A percentile compares a stretch with the other conserved stretches of the same genome.
These are phyloP conservation scores for Fusarium sp. DNA, from an alignment of 2,329 filamentous ascomycete genomes.

Conservation along the genomic window DNA sequence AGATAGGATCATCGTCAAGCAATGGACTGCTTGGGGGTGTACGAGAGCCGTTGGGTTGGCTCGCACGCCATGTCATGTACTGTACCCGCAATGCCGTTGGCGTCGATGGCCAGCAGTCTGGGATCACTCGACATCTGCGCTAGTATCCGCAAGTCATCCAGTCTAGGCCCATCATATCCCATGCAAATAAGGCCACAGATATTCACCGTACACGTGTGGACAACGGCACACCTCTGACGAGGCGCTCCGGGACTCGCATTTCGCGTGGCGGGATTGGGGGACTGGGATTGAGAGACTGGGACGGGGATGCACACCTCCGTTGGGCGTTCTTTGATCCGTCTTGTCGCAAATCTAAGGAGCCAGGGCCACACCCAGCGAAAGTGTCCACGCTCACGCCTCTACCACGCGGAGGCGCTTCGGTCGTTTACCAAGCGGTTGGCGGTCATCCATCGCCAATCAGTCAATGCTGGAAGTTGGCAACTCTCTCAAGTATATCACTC, in stretches of 20 bases:
- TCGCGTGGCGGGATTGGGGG: slow-evolving; percentile 33
- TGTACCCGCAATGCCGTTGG: slow-evolving; percentile 44
- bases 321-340: slow-evolving; percentile 41
- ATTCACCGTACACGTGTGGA: slow-evolving; percentile 42
- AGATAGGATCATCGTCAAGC: slow-evolving; percentile 41
- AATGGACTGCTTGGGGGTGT: slow-evolving; percentile 15
- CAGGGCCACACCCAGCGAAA: slow-evolving; percentile 33
- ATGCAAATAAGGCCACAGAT: slow-evolving; percentile 46
- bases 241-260: slow-evolving; percentile 38
- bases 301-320: slow-evolving; percentile 31
- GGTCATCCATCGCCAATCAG: slow-evolving; percentile 19
- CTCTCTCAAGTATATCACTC: slow-evolving; percentile 31
- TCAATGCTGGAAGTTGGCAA: slow-evolving; percentile 21
- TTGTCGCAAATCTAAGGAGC: slow-evolving; percentile 44
- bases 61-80: slow-evolving; percentile 34
- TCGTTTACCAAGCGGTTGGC: slow-evolving; percentile 31
- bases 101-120: slow-evolving; percentile 41
- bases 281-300: slow-evolving; percentile 19
- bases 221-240: slow-evolving; percentile 42
- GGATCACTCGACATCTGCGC: slow-evolving; percentile 43
- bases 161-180: slow-evolving; percentile 33
- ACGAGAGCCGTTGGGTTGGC: slow-evolving; percentile 43
- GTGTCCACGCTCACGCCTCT: slow-evolving; percentile 24
- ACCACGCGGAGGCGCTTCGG: slow-evolving; percentile 32
- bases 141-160: slow-evolving; percentile 48